phyloP scores from a whole-genome alignment of 176 grass and related monocot genomes.

The Oryza glaberrima region DNA sequence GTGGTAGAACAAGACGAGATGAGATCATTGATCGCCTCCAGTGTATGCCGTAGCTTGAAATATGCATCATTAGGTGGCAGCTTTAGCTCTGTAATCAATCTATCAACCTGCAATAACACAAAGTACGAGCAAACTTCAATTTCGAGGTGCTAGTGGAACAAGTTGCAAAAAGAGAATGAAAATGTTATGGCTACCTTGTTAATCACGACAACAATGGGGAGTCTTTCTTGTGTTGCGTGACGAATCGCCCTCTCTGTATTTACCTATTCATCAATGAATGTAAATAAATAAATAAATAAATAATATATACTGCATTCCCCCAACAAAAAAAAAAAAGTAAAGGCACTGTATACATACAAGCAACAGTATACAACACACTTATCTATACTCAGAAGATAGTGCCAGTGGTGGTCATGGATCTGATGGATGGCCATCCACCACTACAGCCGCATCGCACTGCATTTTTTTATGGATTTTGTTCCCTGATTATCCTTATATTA shows the following conservation, averaged over 20 bases:
- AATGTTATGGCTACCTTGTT: slow-evolving; percentile 66
- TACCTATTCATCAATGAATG: slow-evolving; percentile 63
- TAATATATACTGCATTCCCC: neutral
- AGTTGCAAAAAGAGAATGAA: neutral
- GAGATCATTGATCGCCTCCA: slow-evolving; percentile 89
- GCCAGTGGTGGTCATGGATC: neutral
- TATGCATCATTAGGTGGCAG: slow-evolving; percentile 94
- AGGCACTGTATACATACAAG: slow-evolving; percentile 12
- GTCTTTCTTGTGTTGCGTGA: slow-evolving; percentile 93
- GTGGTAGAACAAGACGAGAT: slow-evolving; percentile 93
- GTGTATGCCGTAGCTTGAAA: slow-evolving; percentile 93
- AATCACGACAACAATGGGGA: slow-evolving; percentile 95
- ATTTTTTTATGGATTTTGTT: neutral
- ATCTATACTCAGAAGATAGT: neutral
- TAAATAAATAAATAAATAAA: slow-evolving; percentile 34
- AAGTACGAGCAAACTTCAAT: slow-evolving; percentile 18
- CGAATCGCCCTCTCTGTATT: slow-evolving; percentile 99
- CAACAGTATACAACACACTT: neutral
- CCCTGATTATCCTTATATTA: neutral
- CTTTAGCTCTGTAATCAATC: slow-evolving; percentile 95
- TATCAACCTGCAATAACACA: slow-evolving; percentile 73
- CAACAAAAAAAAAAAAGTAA: neutral
- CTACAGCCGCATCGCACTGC: neutral
- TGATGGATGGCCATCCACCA: neutral
- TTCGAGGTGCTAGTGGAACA: slow-evolving; percentile 31